Evolutionary conservation across 139 green algal species (phyloP).

Genomic region (Mesotaenium endlicherianum): DNA sequence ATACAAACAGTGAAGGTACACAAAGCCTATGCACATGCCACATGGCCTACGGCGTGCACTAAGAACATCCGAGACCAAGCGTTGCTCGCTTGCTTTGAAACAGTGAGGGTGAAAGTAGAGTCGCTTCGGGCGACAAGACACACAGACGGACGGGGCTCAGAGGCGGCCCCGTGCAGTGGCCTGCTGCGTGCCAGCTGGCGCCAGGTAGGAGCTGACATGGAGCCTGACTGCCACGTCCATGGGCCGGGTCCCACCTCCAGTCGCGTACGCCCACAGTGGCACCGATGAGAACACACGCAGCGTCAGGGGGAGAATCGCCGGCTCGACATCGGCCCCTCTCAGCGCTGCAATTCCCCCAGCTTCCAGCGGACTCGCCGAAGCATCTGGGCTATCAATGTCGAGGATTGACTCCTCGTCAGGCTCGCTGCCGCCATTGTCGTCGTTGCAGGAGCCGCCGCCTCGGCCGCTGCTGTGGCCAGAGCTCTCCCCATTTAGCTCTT

Average conservation of each 20-base stretch:
- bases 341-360: neutral
- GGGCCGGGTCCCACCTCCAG: neutral
- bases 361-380: neutral
- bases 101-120: no score
- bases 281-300: constrained; percentile 26
- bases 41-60: no score
- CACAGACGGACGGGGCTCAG: no score
- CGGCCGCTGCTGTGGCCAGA: neutral
- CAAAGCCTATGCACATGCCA: no score
- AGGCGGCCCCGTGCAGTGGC: no score
- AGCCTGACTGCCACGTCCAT: constrained; percentile 39
- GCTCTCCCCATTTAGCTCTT: neutral
- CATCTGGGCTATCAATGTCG: no score
- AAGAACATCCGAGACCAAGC: no score
- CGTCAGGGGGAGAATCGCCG: constrained; percentile 27
- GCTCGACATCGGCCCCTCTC: constrained; percentile 15
- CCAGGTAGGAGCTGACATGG: constrained; percentile 18
- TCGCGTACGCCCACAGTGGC: constrained; percentile 6
- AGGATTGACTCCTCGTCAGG: no score
- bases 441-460: neutral
- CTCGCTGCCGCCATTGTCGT: neutral
- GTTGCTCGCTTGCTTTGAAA: no score
- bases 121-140: no score
- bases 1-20: no score
- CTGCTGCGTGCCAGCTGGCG: neutral